Evolutionary conservation across 495 filamentous ascomycete species (phyloP), one percentile per base, ranked within the genome.

Genomic region (Cudoniella acicularis): DNA sequence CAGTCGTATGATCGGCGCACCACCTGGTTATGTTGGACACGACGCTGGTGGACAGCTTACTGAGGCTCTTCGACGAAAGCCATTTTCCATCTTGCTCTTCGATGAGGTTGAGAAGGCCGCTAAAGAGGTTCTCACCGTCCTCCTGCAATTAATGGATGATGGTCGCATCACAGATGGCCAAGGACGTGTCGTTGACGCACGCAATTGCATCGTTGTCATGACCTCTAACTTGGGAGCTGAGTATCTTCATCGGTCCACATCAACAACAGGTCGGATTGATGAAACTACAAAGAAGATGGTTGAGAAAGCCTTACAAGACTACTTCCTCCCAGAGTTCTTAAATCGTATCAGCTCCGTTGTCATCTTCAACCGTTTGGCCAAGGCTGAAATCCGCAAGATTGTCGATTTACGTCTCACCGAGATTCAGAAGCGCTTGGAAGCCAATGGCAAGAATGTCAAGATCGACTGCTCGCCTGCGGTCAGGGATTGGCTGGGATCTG

Each of bases 141-240:
- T 98, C 20, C 83, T 98, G 9, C 94, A 98, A 70, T 90, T 98
- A 67, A 97, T 98, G 88, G 94, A 98, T 67, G 94, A 98, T 67
- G 94, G 94, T 21, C 94, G 94, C 64, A 97, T 98, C 73, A 98
- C 94, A 17, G 94, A 98, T 65, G 95, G 95, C 49, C 95, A 97
- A 78, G 94, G 94, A 63, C 83, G 94, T 60, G 78, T 96, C 52
- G 86, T 98, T 59, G 95, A 98, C 68, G 95, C 92, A 36, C 88
- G 84, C 70, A 98, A 98, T 79, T 98, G 92, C 70, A 97, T 98
- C 64, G 93, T 98, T 45, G 93, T 98, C 74, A 95, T 98, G 91
- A 98, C 94, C 24, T 96, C 90, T 67, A 98, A 98, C 74, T 73
- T 98, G 17, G 94, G 94, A 52, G 94, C 94, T 45, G 93, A 97